Evolutionary conservation across 106 monocot species (phyloP).

Genomic region (Narthecium ossifragum): DNA sequence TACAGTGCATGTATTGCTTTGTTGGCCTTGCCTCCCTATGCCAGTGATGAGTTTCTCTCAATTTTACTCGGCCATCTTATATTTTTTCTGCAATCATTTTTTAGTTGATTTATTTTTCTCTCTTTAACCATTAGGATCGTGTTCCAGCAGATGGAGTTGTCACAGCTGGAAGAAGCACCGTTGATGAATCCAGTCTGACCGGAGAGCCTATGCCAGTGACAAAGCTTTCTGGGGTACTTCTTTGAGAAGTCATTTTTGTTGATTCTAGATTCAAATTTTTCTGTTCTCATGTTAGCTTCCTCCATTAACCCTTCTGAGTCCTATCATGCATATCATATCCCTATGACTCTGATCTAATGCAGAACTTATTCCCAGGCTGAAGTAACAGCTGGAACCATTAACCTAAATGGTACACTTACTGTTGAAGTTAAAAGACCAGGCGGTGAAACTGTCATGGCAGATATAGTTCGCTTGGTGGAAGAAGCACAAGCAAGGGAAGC

Average conservation of each 20-base stretch:
- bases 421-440: constrained; percentile 94
- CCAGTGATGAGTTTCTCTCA: no score
- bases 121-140: constrained; percentile 61
- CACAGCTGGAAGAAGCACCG: constrained; percentile 85
- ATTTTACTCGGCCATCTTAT: no score
- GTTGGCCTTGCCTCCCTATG: no score
- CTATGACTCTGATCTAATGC: no score
- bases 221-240: constrained; percentile 78
- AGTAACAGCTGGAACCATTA: constrained; percentile 94
- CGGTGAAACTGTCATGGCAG: constrained; percentile 94
- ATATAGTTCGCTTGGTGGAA: constrained; percentile 95
- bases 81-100: no score
- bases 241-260: no score
- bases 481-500: constrained; percentile 96
- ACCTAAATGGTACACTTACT: constrained; percentile 90
- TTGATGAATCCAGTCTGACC: constrained; percentile 98
- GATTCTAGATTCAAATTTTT: no score
- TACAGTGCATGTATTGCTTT: no score
- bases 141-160: constrained; percentile 97
- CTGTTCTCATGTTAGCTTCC: no score
- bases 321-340: no score
- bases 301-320: no score
- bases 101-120: constrained; percentile 5
- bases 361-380: constrained; percentile 53
- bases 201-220: constrained; percentile 95